Evolutionary conservation across 2,329 filamentous ascomycete species (phyloP), one percentile per base, ranked within the genome.

Genomic region (Huntiella savannae): DNA sequence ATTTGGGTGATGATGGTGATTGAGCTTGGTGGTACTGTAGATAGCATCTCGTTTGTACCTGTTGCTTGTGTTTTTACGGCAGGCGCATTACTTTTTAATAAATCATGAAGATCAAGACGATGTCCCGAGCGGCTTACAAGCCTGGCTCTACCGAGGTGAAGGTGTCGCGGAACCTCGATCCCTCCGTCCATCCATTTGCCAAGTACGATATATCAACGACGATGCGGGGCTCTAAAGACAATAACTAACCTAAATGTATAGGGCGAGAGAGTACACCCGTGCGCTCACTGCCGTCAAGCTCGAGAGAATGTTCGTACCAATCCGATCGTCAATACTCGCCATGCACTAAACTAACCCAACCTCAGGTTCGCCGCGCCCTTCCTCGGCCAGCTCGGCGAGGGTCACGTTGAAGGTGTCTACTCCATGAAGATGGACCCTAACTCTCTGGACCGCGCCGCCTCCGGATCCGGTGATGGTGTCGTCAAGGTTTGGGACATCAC

Each of bases 401-500:
- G 91, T 15, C 91, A 98, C 63, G 83, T 95, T 47, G 91, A 98
- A 57, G 91, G 91, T 52, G 63, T 66, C 33, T 91, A 88, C 60
- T 75, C 75, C 33, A 75, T 91, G 60, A 79, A 81, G 50, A 86
- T 86, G 60, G 84, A 91, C 54, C 80, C 81, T 5, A 76, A 75
- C 54, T 79, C 77, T 5, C 63, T 88, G 19, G 73, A 84, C 54
- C 69, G 78, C 48, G 74, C 87, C 54, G 84, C 86, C 5, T 88
- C 82, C 56, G 86, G 83, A 38, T 85, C 80, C 54, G 87, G 87
- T 52, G 91, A 98, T 61, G 88, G 91, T 53, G 77, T 95, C 7
- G 75, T 98, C 49, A 98, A 98, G 63, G 81, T 91, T 33, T 93
- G 86, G 86, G 80, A 92, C 46, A 52, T 91, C 55, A 71, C 77